Evolutionary conservation across 78 protist species (phyloP).

Genomic region (Guillardia theta): DNA sequence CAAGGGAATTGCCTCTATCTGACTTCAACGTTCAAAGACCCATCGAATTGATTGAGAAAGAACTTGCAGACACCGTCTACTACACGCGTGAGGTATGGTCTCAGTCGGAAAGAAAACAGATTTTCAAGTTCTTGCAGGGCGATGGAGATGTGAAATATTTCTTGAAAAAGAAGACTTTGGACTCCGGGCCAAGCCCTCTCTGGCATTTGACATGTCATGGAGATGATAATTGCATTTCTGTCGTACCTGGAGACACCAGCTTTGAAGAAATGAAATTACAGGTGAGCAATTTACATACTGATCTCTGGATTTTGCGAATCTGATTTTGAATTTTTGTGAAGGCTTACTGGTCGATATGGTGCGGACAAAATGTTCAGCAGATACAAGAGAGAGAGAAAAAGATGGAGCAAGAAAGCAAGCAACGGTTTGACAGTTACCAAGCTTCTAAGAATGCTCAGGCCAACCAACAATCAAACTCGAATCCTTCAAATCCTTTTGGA

Average conservation of each 20-base stretch:
- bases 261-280: slow-evolving; percentile 5
- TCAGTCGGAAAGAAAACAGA: too few species aligned
- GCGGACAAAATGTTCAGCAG: not conserved
- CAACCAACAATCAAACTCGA: not conserved
- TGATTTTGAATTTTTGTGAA: not conserved
- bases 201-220: slow-evolving; percentile 23
- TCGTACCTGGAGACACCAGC: not conserved
- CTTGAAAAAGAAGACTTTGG: not conserved
- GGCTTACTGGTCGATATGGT: slow-evolving; percentile 2
- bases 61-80: not conserved
- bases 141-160: slow-evolving; percentile 25
- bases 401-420: not conserved
- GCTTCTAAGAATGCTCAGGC: not conserved
- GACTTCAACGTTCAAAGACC: slow-evolving; percentile 12
- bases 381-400: not conserved
- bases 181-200: not conserved
- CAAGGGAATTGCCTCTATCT: not conserved
- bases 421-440: not conserved
- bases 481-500: too few species aligned
- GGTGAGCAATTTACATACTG: not conserved
- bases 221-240: not conserved
- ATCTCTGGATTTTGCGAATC: not conserved
- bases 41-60: not conserved
- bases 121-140: too few species aligned
- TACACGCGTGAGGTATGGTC: slow-evolving; percentile 25